Evolutionary conservation across 345 rosid genomes (phyloP), one percentile per base, ranked within the genome.

Genomic region (Camelina neglecta): DNA sequence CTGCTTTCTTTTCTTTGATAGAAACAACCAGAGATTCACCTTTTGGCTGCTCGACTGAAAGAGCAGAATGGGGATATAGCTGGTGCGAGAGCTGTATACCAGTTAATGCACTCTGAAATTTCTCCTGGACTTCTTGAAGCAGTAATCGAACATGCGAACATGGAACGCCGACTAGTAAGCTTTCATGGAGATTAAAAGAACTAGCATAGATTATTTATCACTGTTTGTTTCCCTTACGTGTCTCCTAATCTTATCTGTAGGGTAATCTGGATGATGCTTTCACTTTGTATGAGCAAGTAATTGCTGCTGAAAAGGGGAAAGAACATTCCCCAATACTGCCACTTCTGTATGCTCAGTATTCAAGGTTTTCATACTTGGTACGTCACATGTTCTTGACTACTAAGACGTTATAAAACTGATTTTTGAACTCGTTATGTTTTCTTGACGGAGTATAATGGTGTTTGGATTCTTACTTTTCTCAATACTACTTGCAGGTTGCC

Each of bases 111-210:
- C 73, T 29, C 86, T 71, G 97, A 96, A 85, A 86, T 86, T 70
- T 80, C 99, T 36, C 99, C 99, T 16, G 99, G 96, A 61, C 90
- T 96, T 69, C 79, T 96, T 69, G 99, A 96, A 85, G 99, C 98
- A 44, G 88, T 96, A 79, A 84, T 85, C 24, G 93, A 91, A 82
- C 99, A 96, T 80, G 98, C 97, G 3, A 88, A 93, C 83, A 93
- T 96, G 99, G 99, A 96, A 80, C 75, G n/a, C 15, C 85, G 98
- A 51, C 83, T 84, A 84, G 98, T 93, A 85, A 71, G 90, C 48
- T 68, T 78, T 23, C 62, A 41, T 47, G 45, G 58, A 71, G 62
- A 16, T 24, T 82, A 12, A 58, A 58, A 65, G 20, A 61, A 76
- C 42, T 65, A 69, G 36, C 53, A 33, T 55, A 49, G 29, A 64